Conservation (phyloP, 2,329 filamentous ascomycete species). For the Parascedosporium putredinis region DNA sequence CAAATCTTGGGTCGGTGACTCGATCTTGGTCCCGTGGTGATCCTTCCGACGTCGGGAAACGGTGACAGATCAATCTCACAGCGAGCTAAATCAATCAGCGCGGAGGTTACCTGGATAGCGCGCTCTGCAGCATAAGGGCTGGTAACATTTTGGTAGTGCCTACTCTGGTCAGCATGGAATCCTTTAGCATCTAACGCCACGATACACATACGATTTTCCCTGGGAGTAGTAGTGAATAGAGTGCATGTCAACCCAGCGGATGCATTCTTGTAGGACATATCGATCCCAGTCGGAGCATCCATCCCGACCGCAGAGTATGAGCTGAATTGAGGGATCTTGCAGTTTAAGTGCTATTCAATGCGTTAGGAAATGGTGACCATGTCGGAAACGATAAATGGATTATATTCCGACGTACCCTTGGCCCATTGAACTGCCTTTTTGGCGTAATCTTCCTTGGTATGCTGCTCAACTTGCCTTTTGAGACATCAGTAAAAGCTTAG, state of each 20-base stretch:
- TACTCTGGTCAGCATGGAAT: not conserved
- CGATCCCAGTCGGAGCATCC: slow-evolving; percentile 53
- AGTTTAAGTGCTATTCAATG: slow-evolving; percentile 42
- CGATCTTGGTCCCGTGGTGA: slow-evolving; percentile 26
- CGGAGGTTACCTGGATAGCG: slow-evolving; percentile 51
- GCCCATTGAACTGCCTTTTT: slow-evolving; percentile 48
- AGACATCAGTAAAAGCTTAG: no score
- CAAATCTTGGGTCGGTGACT: slow-evolving; percentile 50
- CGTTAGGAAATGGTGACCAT: not conserved
- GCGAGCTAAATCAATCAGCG: slow-evolving; percentile 51
- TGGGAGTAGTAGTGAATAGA: slow-evolving; percentile 50
- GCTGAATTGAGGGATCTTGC: slow-evolving; percentile 46
- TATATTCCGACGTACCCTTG: slow-evolving; percentile 22
- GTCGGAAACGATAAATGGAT: not conserved
- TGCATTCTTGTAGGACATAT: slow-evolving; percentile 50
- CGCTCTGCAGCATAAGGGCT: slow-evolving; percentile 52
- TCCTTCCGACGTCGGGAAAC: slow-evolving; percentile 17
- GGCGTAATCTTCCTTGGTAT: slow-evolving; percentile 46
- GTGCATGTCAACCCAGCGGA: slow-evolving; percentile 55
- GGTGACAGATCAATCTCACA: slow-evolving; percentile 39
- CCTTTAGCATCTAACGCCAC: not conserved
- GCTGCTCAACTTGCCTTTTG: slow-evolving; percentile 38
- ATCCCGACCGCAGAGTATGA: slow-evolving; percentile 55
- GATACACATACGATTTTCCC: not conserved
- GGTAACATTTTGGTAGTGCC: slow-evolving; percentile 38